phyloP scores from a whole-genome alignment of 139 green algal species.

The Picochlorum costavermella region DNA sequence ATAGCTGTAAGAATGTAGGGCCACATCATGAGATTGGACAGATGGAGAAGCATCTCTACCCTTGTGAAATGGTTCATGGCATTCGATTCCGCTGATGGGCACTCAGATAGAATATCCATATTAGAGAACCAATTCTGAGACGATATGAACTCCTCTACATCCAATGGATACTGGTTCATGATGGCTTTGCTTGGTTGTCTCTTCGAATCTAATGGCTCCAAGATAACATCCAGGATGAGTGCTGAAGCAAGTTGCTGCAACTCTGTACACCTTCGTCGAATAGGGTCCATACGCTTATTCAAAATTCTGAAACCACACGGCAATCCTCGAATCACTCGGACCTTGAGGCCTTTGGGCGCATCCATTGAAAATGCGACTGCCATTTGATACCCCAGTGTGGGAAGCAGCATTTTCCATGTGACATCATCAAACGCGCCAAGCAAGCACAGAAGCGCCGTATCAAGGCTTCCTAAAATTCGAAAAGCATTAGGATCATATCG shows the following conservation, averaged over 20 bases:
- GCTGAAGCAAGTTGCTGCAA: slow-evolving; percentile 10
- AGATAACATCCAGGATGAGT: background rate
- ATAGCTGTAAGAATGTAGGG: background rate
- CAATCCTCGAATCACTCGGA: background rate
- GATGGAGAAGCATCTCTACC: slow-evolving; percentile 8
- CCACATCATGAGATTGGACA: slow-evolving; percentile 11
- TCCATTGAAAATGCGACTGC: background rate
- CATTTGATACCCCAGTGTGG: background rate
- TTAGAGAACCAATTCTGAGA: slow-evolving; percentile 3
- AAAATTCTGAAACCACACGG: background rate
- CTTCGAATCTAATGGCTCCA: background rate
- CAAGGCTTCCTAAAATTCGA: background rate
- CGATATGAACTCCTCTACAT: background rate
- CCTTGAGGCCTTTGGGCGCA: background rate
- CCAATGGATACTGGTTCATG: background rate
- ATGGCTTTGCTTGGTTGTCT: background rate
- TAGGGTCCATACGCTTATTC: background rate
- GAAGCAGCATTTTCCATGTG: background rate
- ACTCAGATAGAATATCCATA: background rate
- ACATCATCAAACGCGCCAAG: background rate
- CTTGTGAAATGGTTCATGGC: background rate
- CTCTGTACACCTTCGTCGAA: background rate
- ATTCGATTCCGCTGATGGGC: background rate
- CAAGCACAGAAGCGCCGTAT: background rate
- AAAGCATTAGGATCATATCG: background rate